These are phyloP conservation scores for Penicillium canariense DNA, from an alignment of 495 filamentous ascomycete genomes.

Conservation along the genomic window DNA sequence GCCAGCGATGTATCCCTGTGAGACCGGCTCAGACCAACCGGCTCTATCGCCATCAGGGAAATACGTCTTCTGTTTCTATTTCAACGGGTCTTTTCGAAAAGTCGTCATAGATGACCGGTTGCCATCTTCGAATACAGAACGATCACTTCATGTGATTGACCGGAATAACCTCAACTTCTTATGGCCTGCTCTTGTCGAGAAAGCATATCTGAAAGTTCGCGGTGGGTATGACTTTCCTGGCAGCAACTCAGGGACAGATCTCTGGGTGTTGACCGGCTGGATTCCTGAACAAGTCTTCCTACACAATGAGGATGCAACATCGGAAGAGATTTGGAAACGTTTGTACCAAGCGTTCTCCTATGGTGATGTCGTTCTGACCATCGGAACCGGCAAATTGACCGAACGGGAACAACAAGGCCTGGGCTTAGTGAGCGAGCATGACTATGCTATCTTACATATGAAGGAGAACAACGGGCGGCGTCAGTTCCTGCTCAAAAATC, in stretches of 20 bases:
- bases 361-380: conserved; percentile 82
- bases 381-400: conserved; percentile 82
- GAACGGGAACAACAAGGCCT: conserved; percentile 69
- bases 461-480: conserved; percentile 60
- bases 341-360: conserved; percentile 69
- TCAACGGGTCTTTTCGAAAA: conserved; percentile 89
- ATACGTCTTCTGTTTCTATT: conserved; percentile 87
- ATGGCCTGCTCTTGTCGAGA: conserved; percentile 95
- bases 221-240: conserved; percentile 98
- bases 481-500: conserved; percentile 86
- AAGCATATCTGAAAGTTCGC: conserved; percentile 94
- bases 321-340: conserved; percentile 72
- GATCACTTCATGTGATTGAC: conserved; percentile 84
- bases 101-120: conserved; percentile 91
- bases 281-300: conserved; percentile 94
- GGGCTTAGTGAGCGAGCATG: conserved; percentile 86
- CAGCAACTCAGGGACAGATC: conserved; percentile 94
- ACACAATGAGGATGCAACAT: conserved; percentile 75
- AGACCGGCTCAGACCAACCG: conserved; percentile 53
- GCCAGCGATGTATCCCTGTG: conserved; percentile 70
- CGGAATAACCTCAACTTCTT: conserved; percentile 70
- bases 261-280: conserved; percentile 91
- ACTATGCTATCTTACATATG: conserved; percentile 88
- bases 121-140: conserved; percentile 68
- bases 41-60: conserved; percentile 72